phyloP scores from a whole-genome alignment of 805 yeast species.

The Barnettozyma sucrosica region DNA sequence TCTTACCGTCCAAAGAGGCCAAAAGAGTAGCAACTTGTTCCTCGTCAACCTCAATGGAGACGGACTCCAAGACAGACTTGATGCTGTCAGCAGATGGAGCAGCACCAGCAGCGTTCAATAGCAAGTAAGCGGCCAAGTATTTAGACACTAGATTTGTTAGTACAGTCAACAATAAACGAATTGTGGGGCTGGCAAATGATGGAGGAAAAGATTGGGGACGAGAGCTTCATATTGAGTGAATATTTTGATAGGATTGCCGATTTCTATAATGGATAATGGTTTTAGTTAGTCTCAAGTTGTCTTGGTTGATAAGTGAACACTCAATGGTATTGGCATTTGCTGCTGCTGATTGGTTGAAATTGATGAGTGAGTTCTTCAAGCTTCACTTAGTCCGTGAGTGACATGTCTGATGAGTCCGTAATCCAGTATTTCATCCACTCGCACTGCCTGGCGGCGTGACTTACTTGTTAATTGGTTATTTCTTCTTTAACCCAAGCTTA shows the following conservation, averaged over 20 bases:
- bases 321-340: no score
- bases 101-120: conserved; percentile 95
- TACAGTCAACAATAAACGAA: background rate
- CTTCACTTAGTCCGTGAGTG: background rate
- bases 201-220: background rate
- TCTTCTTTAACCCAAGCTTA: background rate
- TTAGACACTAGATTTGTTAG: conserved; percentile 37
- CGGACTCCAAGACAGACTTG: conserved; percentile 83
- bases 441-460: background rate
- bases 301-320: no score
- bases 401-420: background rate
- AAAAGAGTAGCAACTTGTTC: conserved; percentile 76
- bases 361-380: background rate
- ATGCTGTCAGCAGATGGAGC: conserved; percentile 92
- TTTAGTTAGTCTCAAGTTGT: no score
- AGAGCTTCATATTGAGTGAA: background rate
- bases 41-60: conserved; percentile 94
- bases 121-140: conserved; percentile 99
- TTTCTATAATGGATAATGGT: background rate
- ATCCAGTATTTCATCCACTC: background rate
- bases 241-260: background rate
- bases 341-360: no score
- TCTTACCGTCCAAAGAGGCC: conserved; percentile 88
- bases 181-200: background rate
- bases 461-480: conserved; percentile 9